These are phyloP conservation scores for Aureobasidium namibiae DNA, from an alignment of 2,329 filamentous ascomycete genomes.

Conservation along the genomic window DNA sequence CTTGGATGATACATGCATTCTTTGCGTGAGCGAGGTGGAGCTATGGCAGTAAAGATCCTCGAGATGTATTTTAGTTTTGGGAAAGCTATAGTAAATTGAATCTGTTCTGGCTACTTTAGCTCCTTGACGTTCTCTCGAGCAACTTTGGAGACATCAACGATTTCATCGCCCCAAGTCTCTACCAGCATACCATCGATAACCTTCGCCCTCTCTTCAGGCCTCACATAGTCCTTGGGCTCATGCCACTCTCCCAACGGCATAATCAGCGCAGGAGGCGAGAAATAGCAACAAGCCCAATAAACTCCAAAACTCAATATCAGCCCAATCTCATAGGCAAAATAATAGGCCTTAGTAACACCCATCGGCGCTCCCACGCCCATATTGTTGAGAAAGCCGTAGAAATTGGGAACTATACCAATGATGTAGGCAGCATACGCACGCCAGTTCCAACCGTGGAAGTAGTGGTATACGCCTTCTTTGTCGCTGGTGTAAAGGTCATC, in stretches of 20 bases:
- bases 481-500: slow-evolving; percentile 40
- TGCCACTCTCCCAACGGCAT: slow-evolving; percentile 2
- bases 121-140: not conserved
- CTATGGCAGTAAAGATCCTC: not conserved
- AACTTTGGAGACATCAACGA: not conserved
- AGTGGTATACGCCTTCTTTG: slow-evolving; percentile 39
- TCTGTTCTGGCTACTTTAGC: too few species aligned
- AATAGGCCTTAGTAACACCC: slow-evolving; percentile 17
- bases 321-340: slow-evolving; percentile 5
- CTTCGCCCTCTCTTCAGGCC: slow-evolving; percentile 5
- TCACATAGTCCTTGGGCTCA: slow-evolving; percentile 4
- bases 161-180: not conserved
- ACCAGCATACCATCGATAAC: not conserved
- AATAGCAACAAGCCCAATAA: not conserved
- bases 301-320: slow-evolving; percentile 2
- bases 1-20: not conserved
- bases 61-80: too few species aligned
- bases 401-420: slow-evolving; percentile 44
- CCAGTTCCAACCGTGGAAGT: slow-evolving; percentile 47
- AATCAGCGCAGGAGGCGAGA: not conserved
- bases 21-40: not conserved
- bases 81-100: too few species aligned
- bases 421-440: slow-evolving; percentile 47
- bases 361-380: slow-evolving; percentile 27
- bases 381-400: slow-evolving; percentile 43